Evolutionary conservation across 106 monocot species (phyloP).

Genomic region (Acorus calamus): DNA sequence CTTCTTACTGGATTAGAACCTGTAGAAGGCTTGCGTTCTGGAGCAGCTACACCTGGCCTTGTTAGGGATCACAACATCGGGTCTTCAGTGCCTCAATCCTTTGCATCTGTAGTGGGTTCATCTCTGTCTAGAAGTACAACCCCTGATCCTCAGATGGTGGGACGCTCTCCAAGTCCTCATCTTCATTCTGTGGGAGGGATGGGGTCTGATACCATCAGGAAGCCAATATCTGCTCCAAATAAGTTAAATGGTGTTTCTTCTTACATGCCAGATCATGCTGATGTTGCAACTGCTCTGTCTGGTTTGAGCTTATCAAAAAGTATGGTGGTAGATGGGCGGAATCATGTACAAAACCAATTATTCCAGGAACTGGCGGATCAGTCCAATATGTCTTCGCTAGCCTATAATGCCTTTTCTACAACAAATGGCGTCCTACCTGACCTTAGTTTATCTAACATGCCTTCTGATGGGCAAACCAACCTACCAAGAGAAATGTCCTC

Average conservation of each 20-base stretch:
- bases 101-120: slow-evolving; percentile 27
- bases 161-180: slow-evolving; percentile 29
- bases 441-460: slow-evolving; percentile 10
- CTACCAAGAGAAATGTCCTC: slow-evolving; percentile 15
- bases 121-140: slow-evolving; percentile 32
- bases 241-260: slow-evolving; percentile 15
- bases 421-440: slow-evolving; percentile 14
- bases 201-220: slow-evolving; percentile 6
- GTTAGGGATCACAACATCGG: slow-evolving; percentile 44
- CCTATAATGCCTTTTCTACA: slow-evolving; percentile 23
- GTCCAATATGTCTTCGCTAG: slow-evolving; percentile 6
- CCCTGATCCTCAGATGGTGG: slow-evolving; percentile 36
- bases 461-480: slow-evolving; percentile 24
- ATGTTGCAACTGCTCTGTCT: slow-evolving; percentile 45
- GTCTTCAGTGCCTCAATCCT: slow-evolving; percentile 42
- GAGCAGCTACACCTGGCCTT: slow-evolving; percentile 27
- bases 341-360: slow-evolving; percentile 12
- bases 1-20: slow-evolving; percentile 19
- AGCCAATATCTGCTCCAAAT: slow-evolving; percentile 13
- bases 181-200: slow-evolving; percentile 24
- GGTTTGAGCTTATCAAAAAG: slow-evolving; percentile 38
- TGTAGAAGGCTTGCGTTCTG: slow-evolving; percentile 18
- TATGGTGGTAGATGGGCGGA: slow-evolving; percentile 14
- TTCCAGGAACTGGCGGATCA: slow-evolving; percentile 16
- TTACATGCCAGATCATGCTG: slow-evolving; percentile 19